Evolutionary conservation across 306 rosid species (phyloP).

Genomic region (Macrotyloma uniflorum): DNA sequence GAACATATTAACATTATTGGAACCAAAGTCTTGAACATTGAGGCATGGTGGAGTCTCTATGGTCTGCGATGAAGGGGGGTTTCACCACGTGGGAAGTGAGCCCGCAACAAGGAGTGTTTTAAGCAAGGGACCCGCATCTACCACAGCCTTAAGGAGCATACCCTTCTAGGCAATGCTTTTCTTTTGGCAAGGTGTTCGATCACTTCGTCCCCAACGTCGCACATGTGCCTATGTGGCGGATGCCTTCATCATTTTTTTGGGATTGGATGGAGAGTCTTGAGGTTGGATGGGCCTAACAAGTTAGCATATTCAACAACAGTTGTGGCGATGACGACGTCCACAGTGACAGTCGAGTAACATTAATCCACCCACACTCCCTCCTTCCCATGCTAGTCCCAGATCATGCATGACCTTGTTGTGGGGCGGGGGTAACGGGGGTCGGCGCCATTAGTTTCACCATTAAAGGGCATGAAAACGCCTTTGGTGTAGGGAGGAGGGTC

Average conservation of each 20-base stretch:
- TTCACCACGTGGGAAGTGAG: conserved; percentile 75
- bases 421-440: conserved; percentile 61
- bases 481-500: conserved; percentile 73
- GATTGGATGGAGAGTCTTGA: no score
- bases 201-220: conserved; percentile 43
- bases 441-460: conserved; percentile 54
- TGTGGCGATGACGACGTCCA: no score
- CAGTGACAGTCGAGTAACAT: no score
- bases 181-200: conserved; percentile 51
- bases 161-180: conserved; percentile 68
- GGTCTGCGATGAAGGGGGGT: conserved; percentile 66
- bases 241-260: no score
- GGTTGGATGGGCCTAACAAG: no score
- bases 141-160: conserved; percentile 63
- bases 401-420: no score
- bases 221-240: no score
- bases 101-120: conserved; percentile 63
- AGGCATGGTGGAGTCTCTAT: conserved; percentile 65
- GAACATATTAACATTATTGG: background rate
- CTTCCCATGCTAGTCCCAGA: no score
- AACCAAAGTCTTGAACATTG: conserved; percentile 33
- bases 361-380: no score
- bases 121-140: conserved; percentile 72
- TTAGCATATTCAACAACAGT: no score
- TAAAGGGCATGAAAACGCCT: conserved; percentile 59